Percentiles rank a stretch among this genome's conserved stretches.
These are phyloP conservation scores for Amyloporia xantha DNA, from an alignment of 768 basidiomycete species.

Conservation along the genomic window DNA sequence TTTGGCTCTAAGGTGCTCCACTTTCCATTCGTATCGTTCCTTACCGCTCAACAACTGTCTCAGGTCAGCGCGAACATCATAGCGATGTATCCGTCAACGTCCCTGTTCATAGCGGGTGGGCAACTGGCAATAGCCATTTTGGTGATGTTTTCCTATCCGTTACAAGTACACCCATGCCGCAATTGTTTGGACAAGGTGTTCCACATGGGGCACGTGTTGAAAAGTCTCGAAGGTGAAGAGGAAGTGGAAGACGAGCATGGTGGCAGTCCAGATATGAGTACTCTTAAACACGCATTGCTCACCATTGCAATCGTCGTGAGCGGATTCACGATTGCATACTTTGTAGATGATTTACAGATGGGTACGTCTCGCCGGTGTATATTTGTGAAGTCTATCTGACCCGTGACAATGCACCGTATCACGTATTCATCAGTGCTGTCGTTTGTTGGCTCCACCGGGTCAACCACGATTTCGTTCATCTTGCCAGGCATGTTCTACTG, in stretches of 20 bases:
- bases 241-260: constrained; percentile 51
- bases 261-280: constrained; percentile 53
- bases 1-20: constrained; percentile 74
- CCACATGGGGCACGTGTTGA: constrained; percentile 32
- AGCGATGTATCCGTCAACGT: constrained; percentile 89
- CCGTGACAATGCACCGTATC: constrained; percentile 8
- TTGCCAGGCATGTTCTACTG: constrained; percentile 91
- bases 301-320: constrained; percentile 58
- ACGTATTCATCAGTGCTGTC: constrained; percentile 61
- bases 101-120: constrained; percentile 87
- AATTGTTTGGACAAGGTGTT: constrained; percentile 92
- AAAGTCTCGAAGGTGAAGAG: constrained; percentile 37
- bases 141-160: constrained; percentile 88
- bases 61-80: constrained; percentile 91
- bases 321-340: constrained; percentile 70
- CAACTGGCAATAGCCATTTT: constrained; percentile 89
- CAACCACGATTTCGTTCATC: constrained; percentile 95
- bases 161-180: constrained; percentile 92
- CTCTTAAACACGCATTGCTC: constrained; percentile 59
- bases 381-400: background rate
- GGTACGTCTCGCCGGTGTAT: constrained; percentile 51
- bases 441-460: constrained; percentile 95
- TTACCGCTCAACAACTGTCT: background rate
- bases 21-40: too few species aligned
- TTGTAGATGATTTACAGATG: constrained; percentile 70